Percentiles rank a stretch among this genome's conserved stretches.
Evolutionary conservation across 352 stramenopile genomes (phyloP).

Genomic region (Phytophthora pini): DNA sequence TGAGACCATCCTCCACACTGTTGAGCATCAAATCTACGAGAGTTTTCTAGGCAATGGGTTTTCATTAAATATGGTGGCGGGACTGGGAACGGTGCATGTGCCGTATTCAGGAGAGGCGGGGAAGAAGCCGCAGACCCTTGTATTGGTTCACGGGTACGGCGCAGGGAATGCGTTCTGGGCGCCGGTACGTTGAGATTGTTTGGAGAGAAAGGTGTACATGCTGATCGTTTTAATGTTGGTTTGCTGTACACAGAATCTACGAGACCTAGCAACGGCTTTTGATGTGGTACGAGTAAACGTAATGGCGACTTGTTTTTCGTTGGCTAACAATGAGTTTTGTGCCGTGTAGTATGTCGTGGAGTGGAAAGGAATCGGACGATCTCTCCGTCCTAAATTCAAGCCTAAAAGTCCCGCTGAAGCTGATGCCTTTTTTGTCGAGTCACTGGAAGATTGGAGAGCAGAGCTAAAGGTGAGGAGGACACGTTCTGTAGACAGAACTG

Average conservation of each 20-base stretch:
- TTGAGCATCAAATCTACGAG: slow-evolving; percentile 67
- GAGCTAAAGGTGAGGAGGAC: slow-evolving; percentile 42
- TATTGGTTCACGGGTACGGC: slow-evolving; percentile 75
- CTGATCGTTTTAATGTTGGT: background rate
- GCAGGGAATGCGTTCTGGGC: slow-evolving; percentile 78
- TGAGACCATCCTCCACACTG: slow-evolving; percentile 39
- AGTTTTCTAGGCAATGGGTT: slow-evolving; percentile 51
- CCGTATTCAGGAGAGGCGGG: slow-evolving; percentile 50
- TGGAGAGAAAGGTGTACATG: background rate
- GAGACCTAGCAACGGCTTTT: slow-evolving; percentile 65
- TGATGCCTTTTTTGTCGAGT: slow-evolving; percentile 78
- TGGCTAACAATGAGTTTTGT: slow-evolving; percentile 4
- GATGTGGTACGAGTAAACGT: slow-evolving; percentile 50
- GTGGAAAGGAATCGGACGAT: slow-evolving; percentile 75
- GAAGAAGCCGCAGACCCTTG: slow-evolving; percentile 47
- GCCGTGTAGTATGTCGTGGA: slow-evolving; percentile 66
- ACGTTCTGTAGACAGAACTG: background rate
- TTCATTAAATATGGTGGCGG: slow-evolving; percentile 49
- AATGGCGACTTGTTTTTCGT: background rate
- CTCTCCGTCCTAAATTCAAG: slow-evolving; percentile 52
- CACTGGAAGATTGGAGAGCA: slow-evolving; percentile 67
- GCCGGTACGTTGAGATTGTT: slow-evolving; percentile 34
- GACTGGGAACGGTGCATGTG: slow-evolving; percentile 71
- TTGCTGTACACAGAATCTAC: slow-evolving; percentile 48
- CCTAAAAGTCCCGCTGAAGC: slow-evolving; percentile 57